phyloP scores from a whole-genome alignment of 768 basidiomycete genomes.

The Termitomyces sp. region DNA sequence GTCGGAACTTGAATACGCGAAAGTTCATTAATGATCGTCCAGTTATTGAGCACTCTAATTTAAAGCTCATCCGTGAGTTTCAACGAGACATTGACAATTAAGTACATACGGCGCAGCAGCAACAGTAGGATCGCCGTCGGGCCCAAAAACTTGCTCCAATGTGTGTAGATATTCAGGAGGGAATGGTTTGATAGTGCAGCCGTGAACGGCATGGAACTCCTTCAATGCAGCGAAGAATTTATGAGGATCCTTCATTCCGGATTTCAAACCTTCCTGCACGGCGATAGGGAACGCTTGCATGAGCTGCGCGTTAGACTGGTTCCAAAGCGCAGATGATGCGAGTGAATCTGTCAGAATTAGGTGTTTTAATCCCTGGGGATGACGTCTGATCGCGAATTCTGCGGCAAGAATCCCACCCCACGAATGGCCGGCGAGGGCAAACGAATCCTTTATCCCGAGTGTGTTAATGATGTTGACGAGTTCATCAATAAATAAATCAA shows the following conservation, averaged over 20 bases:
- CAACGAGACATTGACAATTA: neutral
- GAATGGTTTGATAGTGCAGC: constrained; percentile 18
- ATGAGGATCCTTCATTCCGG: constrained; percentile 18
- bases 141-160: constrained; percentile 17
- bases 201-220: constrained; percentile 24
- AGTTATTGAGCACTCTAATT: constrained; percentile 28
- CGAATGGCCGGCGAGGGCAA: constrained; percentile 50
- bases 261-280: constrained; percentile 4
- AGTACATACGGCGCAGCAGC: constrained; percentile 22
- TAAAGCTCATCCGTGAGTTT: neutral
- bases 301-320: constrained; percentile 1
- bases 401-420: constrained; percentile 52
- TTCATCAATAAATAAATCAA: constrained; percentile 52
- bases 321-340: constrained; percentile 27
- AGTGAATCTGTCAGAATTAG: constrained; percentile 30
- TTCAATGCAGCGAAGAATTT: constrained; percentile 18
- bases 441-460: constrained; percentile 37
- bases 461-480: constrained; percentile 44
- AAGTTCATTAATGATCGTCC: constrained; percentile 44
- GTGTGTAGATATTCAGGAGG: constrained; percentile 19
- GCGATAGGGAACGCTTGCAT: constrained; percentile 9
- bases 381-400: constrained; percentile 34
- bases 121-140: constrained; percentile 25
- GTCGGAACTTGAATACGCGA: constrained; percentile 25
- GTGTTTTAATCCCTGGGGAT: constrained; percentile 36